Percentiles rank a stretch among this genome's conserved stretches.
Conservation (phyloP, 169 alveolate species). For the Pseudocohnilembus persalinus region DNA sequence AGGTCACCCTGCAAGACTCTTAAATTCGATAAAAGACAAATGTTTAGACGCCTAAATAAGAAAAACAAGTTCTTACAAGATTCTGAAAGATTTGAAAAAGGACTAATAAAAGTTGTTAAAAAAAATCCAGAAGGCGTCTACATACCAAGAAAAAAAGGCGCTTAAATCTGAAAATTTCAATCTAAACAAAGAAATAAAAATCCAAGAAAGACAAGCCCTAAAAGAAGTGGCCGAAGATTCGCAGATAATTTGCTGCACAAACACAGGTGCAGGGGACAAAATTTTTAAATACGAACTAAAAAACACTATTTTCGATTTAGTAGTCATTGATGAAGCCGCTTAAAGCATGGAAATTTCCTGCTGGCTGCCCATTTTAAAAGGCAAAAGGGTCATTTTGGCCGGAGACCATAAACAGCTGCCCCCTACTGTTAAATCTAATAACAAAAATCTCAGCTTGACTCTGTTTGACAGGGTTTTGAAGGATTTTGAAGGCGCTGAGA, state of each 20-base stretch:
- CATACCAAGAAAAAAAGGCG: conserved; percentile 16
- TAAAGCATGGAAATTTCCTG: conserved; percentile 74
- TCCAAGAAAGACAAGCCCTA: conserved; percentile 58
- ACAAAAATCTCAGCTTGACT: conserved; percentile 66
- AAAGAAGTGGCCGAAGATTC: conserved; percentile 64
- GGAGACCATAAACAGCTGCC: conserved; percentile 84
- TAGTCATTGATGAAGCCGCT: conserved; percentile 85
- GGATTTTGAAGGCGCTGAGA: conserved; percentile 36
- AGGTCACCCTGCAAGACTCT: conserved; percentile 84
- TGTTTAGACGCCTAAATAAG: conserved; percentile 66
- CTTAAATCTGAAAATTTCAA: conserved; percentile 49
- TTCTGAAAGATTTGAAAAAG: conserved; percentile 33
- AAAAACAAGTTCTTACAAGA: conserved; percentile 35
- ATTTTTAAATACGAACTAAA: conserved; percentile 52
- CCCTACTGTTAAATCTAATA: conserved; percentile 76
- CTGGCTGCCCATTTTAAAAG: conserved; percentile 75
- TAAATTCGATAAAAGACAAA: conserved; percentile 58
- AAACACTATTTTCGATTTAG: conserved; percentile 64
- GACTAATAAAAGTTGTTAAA: conserved; percentile 25
- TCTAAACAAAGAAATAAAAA: conserved; percentile 55
- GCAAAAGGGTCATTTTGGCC: conserved; percentile 75
- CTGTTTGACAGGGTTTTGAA: conserved; percentile 75
- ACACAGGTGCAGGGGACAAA: conserved; percentile 67
- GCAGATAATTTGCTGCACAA: conserved; percentile 74
- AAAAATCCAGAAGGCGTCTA: conserved; percentile 24